Evolutionary conservation across 140 eudicot genomes (phyloP).

Genomic region (Senecio squalidus): DNA sequence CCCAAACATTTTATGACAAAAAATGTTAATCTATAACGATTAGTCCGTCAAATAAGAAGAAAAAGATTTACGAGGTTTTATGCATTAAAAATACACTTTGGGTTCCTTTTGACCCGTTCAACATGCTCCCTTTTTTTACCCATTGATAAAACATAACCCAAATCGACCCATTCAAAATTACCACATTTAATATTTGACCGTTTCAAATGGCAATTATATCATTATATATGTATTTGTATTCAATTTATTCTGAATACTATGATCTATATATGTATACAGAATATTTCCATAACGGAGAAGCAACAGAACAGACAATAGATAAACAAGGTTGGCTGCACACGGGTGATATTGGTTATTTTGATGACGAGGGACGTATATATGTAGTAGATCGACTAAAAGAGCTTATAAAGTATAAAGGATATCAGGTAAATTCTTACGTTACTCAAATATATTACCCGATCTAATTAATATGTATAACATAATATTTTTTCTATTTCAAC

Average conservation of each 20-base stretch:
- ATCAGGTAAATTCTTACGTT: slow-evolving; percentile 43
- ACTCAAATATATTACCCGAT: background rate
- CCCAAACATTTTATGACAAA: too few species aligned
- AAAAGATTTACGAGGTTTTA: too few species aligned
- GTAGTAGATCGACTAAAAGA: slow-evolving; percentile 68
- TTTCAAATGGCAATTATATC: too few species aligned
- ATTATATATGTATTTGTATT: too few species aligned
- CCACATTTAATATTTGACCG: too few species aligned
- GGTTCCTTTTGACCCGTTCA: too few species aligned
- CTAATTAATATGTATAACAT: background rate
- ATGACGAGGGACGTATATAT: slow-evolving; percentile 49
- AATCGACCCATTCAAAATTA: too few species aligned
- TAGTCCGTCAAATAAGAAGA: too few species aligned
- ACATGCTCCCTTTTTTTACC: too few species aligned
- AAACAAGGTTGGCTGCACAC: slow-evolving; percentile 58
- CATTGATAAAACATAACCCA: too few species aligned
- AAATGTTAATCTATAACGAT: too few species aligned
- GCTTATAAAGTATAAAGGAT: slow-evolving; percentile 63
- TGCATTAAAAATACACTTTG: too few species aligned
- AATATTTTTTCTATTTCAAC: background rate
- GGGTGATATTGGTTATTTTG: slow-evolving; percentile 67
- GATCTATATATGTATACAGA: slow-evolving; percentile 27
- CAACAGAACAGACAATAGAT: slow-evolving; percentile 45
- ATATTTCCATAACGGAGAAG: slow-evolving; percentile 48
- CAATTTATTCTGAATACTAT: background rate